Conservation (phyloP, 768 basidiomycete genomes). For the Tulasnella sp. region DNA sequence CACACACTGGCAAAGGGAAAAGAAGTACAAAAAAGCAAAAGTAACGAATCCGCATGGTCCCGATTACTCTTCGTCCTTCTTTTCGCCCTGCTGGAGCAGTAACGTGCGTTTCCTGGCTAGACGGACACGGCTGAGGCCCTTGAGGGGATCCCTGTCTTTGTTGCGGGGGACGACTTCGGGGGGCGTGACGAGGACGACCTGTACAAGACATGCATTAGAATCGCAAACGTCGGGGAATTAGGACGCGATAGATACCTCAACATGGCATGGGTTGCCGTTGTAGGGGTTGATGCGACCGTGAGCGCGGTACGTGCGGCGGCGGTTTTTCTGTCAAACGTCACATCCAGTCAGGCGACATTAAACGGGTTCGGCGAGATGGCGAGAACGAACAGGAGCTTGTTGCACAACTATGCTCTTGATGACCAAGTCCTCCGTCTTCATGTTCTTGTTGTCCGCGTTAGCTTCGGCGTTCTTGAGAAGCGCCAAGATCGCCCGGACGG, state of each 20-base stretch:
- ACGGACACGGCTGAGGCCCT: conserved; percentile 73
- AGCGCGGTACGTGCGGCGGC: conserved; percentile 97
- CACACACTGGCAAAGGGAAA: no score
- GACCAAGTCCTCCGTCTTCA: conserved; percentile 79
- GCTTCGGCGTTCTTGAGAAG: conserved; percentile 98
- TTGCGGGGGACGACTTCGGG: conserved; percentile 82
- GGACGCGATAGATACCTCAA: conserved; percentile 46
- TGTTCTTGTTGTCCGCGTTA: conserved; percentile 95
- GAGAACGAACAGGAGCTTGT: no score
- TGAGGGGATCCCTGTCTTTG: conserved; percentile 58
- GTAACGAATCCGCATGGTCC: background rate
- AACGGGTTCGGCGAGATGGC: no score
- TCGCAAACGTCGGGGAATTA: background rate
- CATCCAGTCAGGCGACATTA: no score
- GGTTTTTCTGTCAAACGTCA: conserved; percentile 98
- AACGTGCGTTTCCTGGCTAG: conserved; percentile 79
- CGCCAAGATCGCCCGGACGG: conserved; percentile 84
- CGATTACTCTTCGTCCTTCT: background rate
- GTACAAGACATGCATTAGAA: conserved; percentile 17
- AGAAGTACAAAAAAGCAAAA: background rate
- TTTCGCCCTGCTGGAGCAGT: conserved; percentile 43
- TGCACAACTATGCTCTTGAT: conserved; percentile 98
- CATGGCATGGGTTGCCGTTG: conserved; percentile 94
- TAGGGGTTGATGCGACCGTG: conserved; percentile 98
- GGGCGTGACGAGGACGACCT: conserved; percentile 56